These are phyloP conservation scores for Gaeumannomyces sp. DNA, from an alignment of 2,329 filamentous ascomycete species.

Conservation along the genomic window DNA sequence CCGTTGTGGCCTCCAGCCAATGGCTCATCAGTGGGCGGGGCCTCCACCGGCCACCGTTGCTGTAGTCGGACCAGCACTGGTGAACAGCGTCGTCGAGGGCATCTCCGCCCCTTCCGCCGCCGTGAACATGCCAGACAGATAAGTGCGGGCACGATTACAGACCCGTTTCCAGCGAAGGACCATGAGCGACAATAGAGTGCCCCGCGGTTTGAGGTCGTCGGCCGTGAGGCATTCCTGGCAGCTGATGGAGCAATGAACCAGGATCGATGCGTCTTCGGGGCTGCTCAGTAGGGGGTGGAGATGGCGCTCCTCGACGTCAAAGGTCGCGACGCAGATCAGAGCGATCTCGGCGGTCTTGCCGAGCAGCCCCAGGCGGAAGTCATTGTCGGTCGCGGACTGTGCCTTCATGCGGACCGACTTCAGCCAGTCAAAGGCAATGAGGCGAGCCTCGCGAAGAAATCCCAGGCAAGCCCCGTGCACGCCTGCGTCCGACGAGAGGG, in stretches of 20 bases:
- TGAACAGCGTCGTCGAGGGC: slow-evolving; percentile 22
- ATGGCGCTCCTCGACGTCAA: slow-evolving; percentile 32
- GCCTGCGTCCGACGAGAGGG: slow-evolving; percentile 23
- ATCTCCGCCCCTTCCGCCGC: slow-evolving; percentile 11
- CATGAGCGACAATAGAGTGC: slow-evolving; percentile 15
- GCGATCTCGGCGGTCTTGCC: slow-evolving; percentile 31
- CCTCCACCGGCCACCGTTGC: slow-evolving; percentile 8
- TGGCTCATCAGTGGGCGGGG: neutral
- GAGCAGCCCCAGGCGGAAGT: slow-evolving; percentile 25
- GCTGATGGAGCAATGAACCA: slow-evolving; percentile 30
- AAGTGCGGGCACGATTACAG: slow-evolving; percentile 15
- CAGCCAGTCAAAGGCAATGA: slow-evolving; percentile 34
- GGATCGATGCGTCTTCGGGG: slow-evolving; percentile 22
- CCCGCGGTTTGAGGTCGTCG: neutral
- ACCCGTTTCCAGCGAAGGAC: slow-evolving; percentile 22
- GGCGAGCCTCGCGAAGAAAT: slow-evolving; percentile 27
- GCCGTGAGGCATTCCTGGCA: slow-evolving; percentile 25
- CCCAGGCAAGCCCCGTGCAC: slow-evolving; percentile 23
- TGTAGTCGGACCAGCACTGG: slow-evolving; percentile 23
- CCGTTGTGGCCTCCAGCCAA: slow-evolving; percentile 19
- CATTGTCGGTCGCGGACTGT: slow-evolving; percentile 17
- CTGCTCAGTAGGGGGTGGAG: slow-evolving; percentile 23
- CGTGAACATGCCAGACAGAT: slow-evolving; percentile 13
- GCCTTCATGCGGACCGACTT: slow-evolving; percentile 24
- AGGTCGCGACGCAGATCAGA: slow-evolving; percentile 36